Percentiles rank a stretch among this genome's conserved stretches.
These are phyloP conservation scores for Hypoxylon subgilvum DNA, from an alignment of 495 filamentous ascomycete genomes.

Conservation along the genomic window DNA sequence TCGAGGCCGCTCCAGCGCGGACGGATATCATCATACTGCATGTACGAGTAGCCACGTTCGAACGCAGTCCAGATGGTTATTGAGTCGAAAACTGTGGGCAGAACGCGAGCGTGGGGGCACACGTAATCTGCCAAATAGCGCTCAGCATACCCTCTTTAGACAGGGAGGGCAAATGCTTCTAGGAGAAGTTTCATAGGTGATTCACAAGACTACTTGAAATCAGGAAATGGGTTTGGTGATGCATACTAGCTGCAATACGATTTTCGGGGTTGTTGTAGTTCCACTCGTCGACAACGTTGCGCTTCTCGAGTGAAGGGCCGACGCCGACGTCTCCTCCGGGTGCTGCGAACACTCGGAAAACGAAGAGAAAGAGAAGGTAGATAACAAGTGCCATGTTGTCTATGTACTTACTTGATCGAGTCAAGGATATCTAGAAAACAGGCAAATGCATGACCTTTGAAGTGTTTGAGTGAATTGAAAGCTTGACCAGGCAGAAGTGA, in stretches of 20 bases:
- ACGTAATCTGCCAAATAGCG: too few species aligned
- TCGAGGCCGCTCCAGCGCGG: slow-evolving; percentile 17
- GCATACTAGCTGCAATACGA: slow-evolving; percentile 12
- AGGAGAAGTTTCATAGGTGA: too few species aligned
- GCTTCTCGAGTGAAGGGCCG: neutral
- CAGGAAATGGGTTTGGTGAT: too few species aligned
- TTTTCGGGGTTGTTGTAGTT: slow-evolving; percentile 3
- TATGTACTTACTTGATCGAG: neutral
- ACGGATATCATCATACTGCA: neutral
- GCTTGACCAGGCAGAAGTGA: too few species aligned
- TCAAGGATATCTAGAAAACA: too few species aligned
- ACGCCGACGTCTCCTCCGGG: neutral
- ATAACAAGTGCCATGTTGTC: slow-evolving; percentile 9
- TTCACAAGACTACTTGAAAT: too few species aligned
- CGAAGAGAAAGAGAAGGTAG: neutral
- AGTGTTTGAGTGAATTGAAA: too few species aligned
- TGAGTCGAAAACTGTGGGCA: slow-evolving; percentile 8
- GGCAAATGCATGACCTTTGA: too few species aligned
- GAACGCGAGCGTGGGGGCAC: slow-evolving; percentile 2
- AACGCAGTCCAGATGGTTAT: slow-evolving; percentile 15
- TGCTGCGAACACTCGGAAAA: neutral
- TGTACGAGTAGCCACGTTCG: slow-evolving; percentile 7
- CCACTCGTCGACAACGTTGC: slow-evolving; percentile 22
- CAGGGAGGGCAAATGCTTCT: too few species aligned
- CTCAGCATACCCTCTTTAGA: too few species aligned